These are phyloP conservation scores for Apiospora rasikravindrae DNA, from an alignment of 2,329 filamentous ascomycete genomes.

Conservation along the genomic window DNA sequence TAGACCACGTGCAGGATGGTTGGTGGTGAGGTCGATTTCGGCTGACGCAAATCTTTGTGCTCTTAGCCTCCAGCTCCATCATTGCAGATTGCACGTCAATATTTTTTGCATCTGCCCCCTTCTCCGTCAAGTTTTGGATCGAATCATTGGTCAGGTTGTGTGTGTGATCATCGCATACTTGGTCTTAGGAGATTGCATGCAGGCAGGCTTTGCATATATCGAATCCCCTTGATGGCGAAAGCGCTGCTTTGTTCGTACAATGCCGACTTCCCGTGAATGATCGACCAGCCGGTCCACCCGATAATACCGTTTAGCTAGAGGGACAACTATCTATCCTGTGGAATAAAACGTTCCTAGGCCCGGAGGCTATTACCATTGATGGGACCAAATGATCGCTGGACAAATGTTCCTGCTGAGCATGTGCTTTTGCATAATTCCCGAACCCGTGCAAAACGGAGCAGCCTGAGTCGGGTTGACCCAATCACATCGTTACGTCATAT, in stretches of 20 bases:
- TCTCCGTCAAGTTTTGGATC: not conserved
- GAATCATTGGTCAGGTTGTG: not conserved
- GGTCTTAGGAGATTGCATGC: not conserved
- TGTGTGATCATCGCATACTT: not conserved
- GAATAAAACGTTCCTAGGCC: no score
- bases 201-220: no score
- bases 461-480: not conserved
- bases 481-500: conserved; percentile 9
- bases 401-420: not conserved
- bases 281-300: no score
- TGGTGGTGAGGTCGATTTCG: not conserved
- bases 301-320: no score
- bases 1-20: not conserved
- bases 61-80: not conserved
- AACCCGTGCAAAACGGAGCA: not conserved
- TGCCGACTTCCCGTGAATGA: no score
- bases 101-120: not conserved
- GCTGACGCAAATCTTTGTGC: not conserved
- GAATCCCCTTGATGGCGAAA: no score
- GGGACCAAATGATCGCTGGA: no score
- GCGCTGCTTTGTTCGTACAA: no score
- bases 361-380: no score
- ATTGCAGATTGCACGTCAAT: not conserved
- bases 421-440: not conserved
- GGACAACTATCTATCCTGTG: no score